phyloP scores from a whole-genome alignment of 2,329 filamentous ascomycete species.

The Aureobasidium uvarum region DNA sequence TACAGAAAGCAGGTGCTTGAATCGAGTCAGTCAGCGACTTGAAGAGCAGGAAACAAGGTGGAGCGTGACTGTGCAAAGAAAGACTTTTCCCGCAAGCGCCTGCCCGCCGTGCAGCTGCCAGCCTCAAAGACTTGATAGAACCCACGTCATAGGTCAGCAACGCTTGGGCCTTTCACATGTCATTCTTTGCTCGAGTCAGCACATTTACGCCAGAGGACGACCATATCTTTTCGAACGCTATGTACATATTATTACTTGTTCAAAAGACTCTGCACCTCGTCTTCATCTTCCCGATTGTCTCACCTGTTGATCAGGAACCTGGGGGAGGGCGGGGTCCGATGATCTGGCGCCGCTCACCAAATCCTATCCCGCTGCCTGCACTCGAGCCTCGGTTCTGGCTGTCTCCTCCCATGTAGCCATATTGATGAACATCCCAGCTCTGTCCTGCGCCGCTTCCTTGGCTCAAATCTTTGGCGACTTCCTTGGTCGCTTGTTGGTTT shows the following conservation, averaged over 20 bases:
- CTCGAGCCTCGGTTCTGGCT: constrained; percentile 64
- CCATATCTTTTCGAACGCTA: constrained; percentile 1
- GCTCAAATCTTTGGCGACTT: constrained; percentile 53
- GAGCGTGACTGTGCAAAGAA: neutral
- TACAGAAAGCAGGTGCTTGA: neutral
- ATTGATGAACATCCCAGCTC: constrained; percentile 74
- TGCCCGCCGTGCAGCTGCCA: neutral
- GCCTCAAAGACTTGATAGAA: neutral
- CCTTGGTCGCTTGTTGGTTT: constrained; percentile 63
- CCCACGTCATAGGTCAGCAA: constrained; percentile 16
- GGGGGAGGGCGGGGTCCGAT: constrained; percentile 68
- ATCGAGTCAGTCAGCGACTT: neutral
- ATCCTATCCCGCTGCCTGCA: constrained; percentile 60
- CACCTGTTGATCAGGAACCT: neutral
- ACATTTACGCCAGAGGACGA: neutral
- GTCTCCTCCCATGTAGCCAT: constrained; percentile 74
- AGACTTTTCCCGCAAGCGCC: constrained; percentile 20
- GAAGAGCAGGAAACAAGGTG: neutral
- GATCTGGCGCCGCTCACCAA: constrained; percentile 71
- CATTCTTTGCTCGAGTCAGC: neutral
- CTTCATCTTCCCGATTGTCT: neutral
- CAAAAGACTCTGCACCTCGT: constrained; percentile 1
- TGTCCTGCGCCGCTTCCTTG: constrained; percentile 67
- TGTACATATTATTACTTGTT: constrained; percentile 17
- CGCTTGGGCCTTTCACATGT: constrained; percentile 1